phyloP scores from a whole-genome alignment of 225 moss, liverwort and hornwort genomes.

The Ulota crispa region DNA sequence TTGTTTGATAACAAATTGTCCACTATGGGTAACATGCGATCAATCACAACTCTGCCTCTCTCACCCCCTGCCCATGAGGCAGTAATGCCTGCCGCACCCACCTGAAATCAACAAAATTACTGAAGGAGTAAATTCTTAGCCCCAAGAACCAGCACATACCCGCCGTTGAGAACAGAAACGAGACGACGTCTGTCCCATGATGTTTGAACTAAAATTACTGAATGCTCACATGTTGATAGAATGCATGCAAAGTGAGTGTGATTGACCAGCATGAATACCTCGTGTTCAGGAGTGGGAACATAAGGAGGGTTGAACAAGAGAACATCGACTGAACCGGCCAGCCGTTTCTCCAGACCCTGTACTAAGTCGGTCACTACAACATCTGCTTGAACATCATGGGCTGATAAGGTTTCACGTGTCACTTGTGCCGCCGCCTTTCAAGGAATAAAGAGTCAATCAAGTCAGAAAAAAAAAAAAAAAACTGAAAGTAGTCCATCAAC shows the following conservation, averaged over 20 bases:
- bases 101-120: conserved; percentile 41
- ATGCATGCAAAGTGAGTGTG: background rate
- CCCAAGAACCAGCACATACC: background rate
- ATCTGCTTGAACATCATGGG: conserved; percentile 90
- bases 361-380: conserved; percentile 92
- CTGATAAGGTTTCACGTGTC: conserved; percentile 76
- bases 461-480: background rate
- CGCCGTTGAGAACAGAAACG: background rate
- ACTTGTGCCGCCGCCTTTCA: conserved; percentile 74
- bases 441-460: conserved; percentile 7
- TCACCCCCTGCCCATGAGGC: conserved; percentile 96
- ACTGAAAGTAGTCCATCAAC: background rate
- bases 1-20: conserved; percentile 76
- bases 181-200: background rate
- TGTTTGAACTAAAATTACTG: background rate
- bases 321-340: conserved; percentile 86
- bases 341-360: conserved; percentile 84
- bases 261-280: conserved; percentile 46
- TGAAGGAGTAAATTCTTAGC: background rate
- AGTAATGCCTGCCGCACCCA: conserved; percentile 77
- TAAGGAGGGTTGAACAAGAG: conserved; percentile 98
- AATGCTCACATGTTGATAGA: conserved; percentile 7
- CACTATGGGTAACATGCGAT: conserved; percentile 80
- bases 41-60: conserved; percentile 86
- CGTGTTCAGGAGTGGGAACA: conserved; percentile 89